Conservation (phyloP, 345 rosid species). For the Eucalyptus caleyi region DNA sequence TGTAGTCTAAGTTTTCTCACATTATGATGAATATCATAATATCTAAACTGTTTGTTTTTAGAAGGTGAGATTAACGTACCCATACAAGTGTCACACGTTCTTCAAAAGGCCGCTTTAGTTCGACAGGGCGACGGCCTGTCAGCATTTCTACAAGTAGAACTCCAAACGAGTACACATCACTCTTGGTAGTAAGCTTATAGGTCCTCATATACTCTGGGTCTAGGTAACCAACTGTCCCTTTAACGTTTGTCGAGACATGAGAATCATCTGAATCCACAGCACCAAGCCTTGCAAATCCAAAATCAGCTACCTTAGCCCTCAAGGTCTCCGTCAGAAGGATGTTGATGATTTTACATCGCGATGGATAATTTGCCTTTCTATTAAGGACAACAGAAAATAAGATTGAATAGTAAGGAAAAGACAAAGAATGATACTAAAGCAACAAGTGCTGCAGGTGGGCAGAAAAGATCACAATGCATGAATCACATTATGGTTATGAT, state of each 20-base stretch:
- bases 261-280: constrained; percentile 46
- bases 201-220: constrained; percentile 98
- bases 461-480: neutral
- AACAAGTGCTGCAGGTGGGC: neutral
- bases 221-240: constrained; percentile 94
- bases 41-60: neutral
- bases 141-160: constrained; percentile 72
- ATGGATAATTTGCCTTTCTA: constrained; percentile 89
- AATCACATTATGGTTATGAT: neutral
- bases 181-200: constrained; percentile 75
- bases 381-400: neutral
- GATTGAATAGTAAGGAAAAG: neutral
- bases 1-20: neutral
- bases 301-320: constrained; percentile 97
- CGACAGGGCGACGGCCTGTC: constrained; percentile 91
- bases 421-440: neutral
- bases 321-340: constrained; percentile 81
- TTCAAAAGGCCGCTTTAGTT: constrained; percentile 36
- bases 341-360: constrained; percentile 92
- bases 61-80: constrained; percentile 35
- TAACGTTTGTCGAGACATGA: constrained; percentile 71
- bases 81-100: constrained; percentile 77
- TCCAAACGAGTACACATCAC: constrained; percentile 93
- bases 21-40: neutral
- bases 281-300: constrained; percentile 88